phyloP scores from a whole-genome alignment of 2,329 filamentous ascomycete genomes.

The Aurifilum marmelostoma region DNA sequence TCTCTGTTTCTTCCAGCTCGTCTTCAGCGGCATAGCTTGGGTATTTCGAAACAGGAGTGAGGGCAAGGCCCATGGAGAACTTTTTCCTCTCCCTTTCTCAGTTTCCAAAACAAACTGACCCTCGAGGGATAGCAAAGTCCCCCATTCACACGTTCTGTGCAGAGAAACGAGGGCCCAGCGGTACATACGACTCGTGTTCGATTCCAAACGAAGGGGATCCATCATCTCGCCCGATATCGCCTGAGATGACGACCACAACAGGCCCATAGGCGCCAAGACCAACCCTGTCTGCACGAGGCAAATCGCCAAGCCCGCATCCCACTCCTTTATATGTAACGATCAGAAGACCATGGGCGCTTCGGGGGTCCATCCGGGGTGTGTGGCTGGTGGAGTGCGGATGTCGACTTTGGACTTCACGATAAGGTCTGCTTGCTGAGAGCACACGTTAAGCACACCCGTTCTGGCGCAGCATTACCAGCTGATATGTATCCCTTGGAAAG shows the following conservation, averaged over 20 bases:
- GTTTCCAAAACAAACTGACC: not conserved
- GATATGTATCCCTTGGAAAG: too few relatives aligned
- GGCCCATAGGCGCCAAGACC: not conserved
- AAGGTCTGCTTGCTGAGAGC: not conserved
- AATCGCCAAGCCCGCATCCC: not conserved
- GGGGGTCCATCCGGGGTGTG: not conserved
- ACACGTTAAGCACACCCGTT: not conserved
- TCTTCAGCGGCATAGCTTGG: not conserved
- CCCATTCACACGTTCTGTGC: not conserved
- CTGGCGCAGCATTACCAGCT: not conserved
- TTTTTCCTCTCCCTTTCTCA: not conserved
- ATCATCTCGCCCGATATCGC: not conserved
- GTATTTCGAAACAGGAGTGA: conserved; percentile 11
- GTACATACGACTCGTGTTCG: conserved; percentile 8
- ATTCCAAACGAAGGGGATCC: not conserved
- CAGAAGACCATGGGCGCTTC: not conserved
- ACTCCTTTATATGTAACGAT: not conserved
- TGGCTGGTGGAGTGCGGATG: not conserved
- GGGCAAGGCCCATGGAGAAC: not conserved
- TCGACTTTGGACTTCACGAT: not conserved
- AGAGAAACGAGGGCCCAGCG: not conserved
- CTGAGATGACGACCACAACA: not conserved
- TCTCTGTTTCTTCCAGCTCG: conserved; percentile 5
- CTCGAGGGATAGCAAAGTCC: not conserved
- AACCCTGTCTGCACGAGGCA: not conserved